A percentile compares a stretch with the other conserved stretches of the same genome.
phyloP scores from a whole-genome alignment of 192 early-diverging fungal genomes.

The Gamsiella multidivaricata region DNA sequence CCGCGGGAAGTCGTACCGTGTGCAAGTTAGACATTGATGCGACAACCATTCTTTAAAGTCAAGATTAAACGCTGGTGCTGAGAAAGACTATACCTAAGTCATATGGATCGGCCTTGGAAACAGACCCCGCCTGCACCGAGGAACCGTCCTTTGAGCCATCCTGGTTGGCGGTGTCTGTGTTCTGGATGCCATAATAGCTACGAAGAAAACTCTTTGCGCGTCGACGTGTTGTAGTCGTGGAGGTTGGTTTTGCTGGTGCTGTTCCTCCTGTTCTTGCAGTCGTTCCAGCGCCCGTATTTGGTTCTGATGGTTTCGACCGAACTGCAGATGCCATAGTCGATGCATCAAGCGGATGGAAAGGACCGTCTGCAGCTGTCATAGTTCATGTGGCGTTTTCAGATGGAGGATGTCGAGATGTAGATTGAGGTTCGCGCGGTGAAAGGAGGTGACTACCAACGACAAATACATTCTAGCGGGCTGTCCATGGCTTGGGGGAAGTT shows the following conservation, averaged over 20 bases:
- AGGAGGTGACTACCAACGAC: too few species aligned
- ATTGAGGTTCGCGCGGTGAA: too few species aligned
- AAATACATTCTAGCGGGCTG: too few species aligned
- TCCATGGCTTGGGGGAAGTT: too few species aligned
- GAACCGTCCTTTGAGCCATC: conserved; percentile 23
- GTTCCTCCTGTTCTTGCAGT: background rate
- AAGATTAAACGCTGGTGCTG: background rate
- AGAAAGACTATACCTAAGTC: conserved; percentile 70
- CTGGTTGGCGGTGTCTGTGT: conserved; percentile 25
- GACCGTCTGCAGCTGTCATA: conserved; percentile 10
- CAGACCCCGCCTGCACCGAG: conserved; percentile 46
- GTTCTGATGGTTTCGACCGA: background rate
- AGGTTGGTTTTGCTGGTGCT: background rate
- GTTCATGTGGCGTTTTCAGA: background rate
- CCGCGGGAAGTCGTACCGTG: too few species aligned
- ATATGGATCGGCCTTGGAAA: conserved; percentile 65
- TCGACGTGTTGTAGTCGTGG: conserved; percentile 30
- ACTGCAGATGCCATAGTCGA: background rate
- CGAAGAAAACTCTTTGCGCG: conserved; percentile 65
- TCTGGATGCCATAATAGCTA: conserved; percentile 61
- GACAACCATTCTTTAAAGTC: background rate
- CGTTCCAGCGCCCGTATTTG: background rate
- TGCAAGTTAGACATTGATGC: background rate
- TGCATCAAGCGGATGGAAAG: conserved; percentile 13
- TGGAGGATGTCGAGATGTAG: background rate